phyloP scores from a whole-genome alignment of 768 basidiomycete genomes.

The Rhodotorula sphaerocarpa region DNA sequence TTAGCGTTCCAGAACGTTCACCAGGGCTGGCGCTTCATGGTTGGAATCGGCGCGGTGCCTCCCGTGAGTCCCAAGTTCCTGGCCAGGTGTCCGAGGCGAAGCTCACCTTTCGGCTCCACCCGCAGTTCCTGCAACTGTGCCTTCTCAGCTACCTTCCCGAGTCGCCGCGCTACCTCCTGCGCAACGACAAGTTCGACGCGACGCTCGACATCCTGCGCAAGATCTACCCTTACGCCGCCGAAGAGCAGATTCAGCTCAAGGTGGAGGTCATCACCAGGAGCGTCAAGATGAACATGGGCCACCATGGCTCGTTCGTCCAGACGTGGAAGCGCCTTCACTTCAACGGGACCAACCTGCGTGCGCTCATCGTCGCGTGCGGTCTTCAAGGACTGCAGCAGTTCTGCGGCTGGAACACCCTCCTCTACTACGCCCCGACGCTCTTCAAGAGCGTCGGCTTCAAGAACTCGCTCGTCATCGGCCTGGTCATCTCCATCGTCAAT shows the following conservation, averaged over 20 bases:
- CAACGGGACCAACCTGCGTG: slow-evolving; percentile 34
- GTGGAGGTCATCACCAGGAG: slow-evolving; percentile 53
- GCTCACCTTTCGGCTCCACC: not conserved
- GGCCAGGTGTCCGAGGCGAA: not conserved
- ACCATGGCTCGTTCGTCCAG: slow-evolving; percentile 50
- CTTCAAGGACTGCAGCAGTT: slow-evolving; percentile 78
- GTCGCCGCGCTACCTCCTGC: slow-evolving; percentile 65
- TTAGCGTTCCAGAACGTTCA: slow-evolving; percentile 43
- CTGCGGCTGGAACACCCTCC: slow-evolving; percentile 49
- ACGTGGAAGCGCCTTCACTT: slow-evolving; percentile 33
- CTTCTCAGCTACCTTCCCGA: slow-evolving; percentile 50
- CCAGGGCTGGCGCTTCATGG: slow-evolving; percentile 77
- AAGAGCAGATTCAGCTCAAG: slow-evolving; percentile 61
- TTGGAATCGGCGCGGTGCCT: slow-evolving; percentile 56
- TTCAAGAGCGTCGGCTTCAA: slow-evolving; percentile 74
- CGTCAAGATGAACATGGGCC: slow-evolving; percentile 54
- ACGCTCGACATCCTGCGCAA: slow-evolving; percentile 56
- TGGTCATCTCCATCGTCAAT: slow-evolving; percentile 42
- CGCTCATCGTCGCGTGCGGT: slow-evolving; percentile 60
- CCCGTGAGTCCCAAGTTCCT: slow-evolving; percentile 16
- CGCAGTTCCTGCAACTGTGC: slow-evolving; percentile 20
- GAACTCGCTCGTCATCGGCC: slow-evolving; percentile 70
- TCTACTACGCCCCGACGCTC: slow-evolving; percentile 59
- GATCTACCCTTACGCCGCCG: slow-evolving; percentile 61
- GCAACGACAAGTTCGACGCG: slow-evolving; percentile 49